phyloP scores from a whole-genome alignment of 352 stramenopile genomes.

The Phytophthora sojae region DNA sequence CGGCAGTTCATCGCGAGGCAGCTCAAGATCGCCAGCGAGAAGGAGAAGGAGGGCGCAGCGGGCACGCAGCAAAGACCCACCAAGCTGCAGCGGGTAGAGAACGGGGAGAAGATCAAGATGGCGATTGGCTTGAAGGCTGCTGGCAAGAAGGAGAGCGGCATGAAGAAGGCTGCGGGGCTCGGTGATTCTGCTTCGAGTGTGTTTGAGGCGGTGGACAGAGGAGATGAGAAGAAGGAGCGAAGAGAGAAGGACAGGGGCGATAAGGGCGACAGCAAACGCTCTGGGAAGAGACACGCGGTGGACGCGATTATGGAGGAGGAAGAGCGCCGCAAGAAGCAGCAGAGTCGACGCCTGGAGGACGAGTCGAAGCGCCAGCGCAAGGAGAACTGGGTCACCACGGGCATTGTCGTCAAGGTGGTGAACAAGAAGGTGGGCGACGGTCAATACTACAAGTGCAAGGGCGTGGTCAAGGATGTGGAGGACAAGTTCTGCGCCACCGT shows the following conservation, averaged over 20 bases:
- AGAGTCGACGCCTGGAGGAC: constrained; percentile 49
- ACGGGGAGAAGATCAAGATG: constrained; percentile 56
- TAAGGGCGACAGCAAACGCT: constrained; percentile 4
- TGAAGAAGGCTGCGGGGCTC: constrained; percentile 6
- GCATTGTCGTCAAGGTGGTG: constrained; percentile 95
- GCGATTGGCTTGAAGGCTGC: constrained; percentile 32
- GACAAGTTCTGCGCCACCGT: constrained; percentile 87
- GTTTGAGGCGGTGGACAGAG: constrained; percentile 20
- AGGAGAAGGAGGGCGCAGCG: constrained; percentile 25
- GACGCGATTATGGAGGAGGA: constrained; percentile 75
- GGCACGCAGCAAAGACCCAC: constrained; percentile 53
- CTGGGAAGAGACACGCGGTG: constrained; percentile 36
- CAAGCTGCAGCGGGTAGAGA: constrained; percentile 66
- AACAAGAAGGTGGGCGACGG: constrained; percentile 93
- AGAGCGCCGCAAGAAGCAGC: constrained; percentile 47
- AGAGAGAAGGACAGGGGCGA: not conserved
- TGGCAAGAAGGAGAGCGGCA: constrained; percentile 34
- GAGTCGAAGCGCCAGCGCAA: constrained; percentile 55
- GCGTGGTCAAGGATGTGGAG: constrained; percentile 74
- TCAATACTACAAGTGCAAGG: constrained; percentile 92
- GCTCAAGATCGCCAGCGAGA: constrained; percentile 65
- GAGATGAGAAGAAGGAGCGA: not conserved
- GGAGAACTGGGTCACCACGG: constrained; percentile 92
- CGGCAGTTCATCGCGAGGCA: constrained; percentile 78
- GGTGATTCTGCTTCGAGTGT: constrained; percentile 4